phyloP scores from a whole-genome alignment of 2,329 filamentous ascomycete genomes.

The Pseudogymnoascus sp. region DNA sequence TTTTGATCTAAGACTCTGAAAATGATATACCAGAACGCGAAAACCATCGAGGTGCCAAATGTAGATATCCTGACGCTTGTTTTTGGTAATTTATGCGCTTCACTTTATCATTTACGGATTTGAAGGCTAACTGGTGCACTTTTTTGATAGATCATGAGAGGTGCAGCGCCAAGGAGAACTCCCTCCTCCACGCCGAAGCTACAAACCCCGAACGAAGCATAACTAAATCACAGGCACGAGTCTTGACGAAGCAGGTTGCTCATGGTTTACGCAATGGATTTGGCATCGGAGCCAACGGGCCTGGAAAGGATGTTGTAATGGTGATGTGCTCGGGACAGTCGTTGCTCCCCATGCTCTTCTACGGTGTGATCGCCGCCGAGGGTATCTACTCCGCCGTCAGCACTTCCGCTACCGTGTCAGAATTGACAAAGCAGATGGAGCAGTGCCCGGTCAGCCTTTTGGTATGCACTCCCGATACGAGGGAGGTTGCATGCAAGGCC shows the following conservation, averaged over 20 bases:
- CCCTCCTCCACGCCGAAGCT: conserved; percentile 50
- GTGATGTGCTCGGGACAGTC: conserved; percentile 50
- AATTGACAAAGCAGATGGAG: conserved; percentile 67
- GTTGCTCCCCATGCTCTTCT: conserved; percentile 55
- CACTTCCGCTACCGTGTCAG: conserved; percentile 59
- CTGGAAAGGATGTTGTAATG: conserved; percentile 46
- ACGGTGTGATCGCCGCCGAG: conserved; percentile 70
- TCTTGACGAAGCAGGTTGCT: conserved; percentile 45
- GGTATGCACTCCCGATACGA: conserved; percentile 59
- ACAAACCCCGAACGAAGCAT: conserved; percentile 45
- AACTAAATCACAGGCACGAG: conserved; percentile 44
- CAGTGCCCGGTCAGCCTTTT: conserved; percentile 60
- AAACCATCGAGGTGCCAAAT: conserved; percentile 13
- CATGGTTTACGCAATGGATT: conserved; percentile 48
- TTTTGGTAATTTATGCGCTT: conserved; percentile 13
- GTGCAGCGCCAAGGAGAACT: conserved; percentile 37
- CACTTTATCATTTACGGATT: neutral
- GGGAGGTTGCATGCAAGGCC: conserved; percentile 46
- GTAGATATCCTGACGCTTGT: conserved; percentile 16
- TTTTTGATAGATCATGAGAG: conserved; percentile 30
- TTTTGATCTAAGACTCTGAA: neutral
- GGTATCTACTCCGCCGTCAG: conserved; percentile 73
- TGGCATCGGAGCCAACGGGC: conserved; percentile 42
- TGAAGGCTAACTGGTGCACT: neutral
- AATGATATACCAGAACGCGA: conserved; percentile 14